Evolutionary conservation across 306 rosid genomes (phyloP), one percentile per base, ranked within the genome.

Genomic region (Fragaria ananassa): DNA sequence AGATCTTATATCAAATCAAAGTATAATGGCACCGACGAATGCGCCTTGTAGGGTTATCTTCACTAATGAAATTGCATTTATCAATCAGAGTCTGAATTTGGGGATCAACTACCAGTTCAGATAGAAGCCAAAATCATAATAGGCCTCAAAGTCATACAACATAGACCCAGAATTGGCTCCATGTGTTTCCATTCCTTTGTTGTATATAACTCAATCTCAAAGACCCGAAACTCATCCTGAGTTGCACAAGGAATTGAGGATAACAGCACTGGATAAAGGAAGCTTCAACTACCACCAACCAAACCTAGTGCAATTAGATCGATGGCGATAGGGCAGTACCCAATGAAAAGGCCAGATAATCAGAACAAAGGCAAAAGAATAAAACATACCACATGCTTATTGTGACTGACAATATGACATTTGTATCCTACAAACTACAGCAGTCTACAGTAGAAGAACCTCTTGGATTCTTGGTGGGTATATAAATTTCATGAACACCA

Each of bases 271-370:
- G 19, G 53, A 66, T 11, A 65, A 5, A 31, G 23, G 21, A 9
- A 31, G 61, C 35, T 37, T 65, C 74, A 71, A 44, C 77, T 4
- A 54, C 74, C 49, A 41, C 47, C 35, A 66, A 14, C 76, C 76
- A 44, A 53, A 23, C 69, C 15, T 31, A 10, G 57, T 27, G 42
- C 54, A 50, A 50, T 17, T 37, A 46, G 65, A 11, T 8, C 44
- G 68, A 75, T 61, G 84, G 68, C 13, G 79, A 81, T 29, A 61
- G 72, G 56, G 3, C 57, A 63, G 31, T 45, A 51, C 7, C 27
- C 65, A 45, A 54, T 8, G 71, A 39, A 74, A 47, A 14, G 9
- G 27, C 37, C 72, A 68, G 65, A 65, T 51, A 18, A 73, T 21
- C 74, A 66, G 13, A 46, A 10, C 64, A 42, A 42, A 71, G 41